Percentiles rank a stretch among this genome's conserved stretches.
These are phyloP conservation scores for Nannochloris sp. DNA, from an alignment of 139 green algal species.

Conservation along the genomic window DNA sequence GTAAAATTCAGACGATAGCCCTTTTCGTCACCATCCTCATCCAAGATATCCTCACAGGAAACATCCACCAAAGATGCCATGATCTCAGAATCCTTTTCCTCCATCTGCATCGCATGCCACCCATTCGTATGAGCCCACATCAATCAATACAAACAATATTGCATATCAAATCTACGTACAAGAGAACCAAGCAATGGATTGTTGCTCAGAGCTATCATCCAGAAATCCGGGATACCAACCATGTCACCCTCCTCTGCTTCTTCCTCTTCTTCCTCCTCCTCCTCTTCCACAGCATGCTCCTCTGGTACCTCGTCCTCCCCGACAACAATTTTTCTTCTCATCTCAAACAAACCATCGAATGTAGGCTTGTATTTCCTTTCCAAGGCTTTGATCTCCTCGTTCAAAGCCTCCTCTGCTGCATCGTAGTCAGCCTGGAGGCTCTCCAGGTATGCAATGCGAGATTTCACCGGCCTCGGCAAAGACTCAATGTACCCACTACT, in stretches of 20 bases:
- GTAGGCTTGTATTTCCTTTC: constrained; percentile 59
- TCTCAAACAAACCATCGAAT: constrained; percentile 35
- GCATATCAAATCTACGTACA: not conserved
- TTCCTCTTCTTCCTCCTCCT: not conserved
- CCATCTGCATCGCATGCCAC: constrained; percentile 22
- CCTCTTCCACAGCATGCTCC: constrained; percentile 23
- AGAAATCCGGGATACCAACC: constrained; percentile 82
- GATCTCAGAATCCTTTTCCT: constrained; percentile 81
- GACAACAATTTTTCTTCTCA: constrained; percentile 55
- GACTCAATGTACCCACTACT: constrained; percentile 40
- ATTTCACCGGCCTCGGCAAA: constrained; percentile 27
- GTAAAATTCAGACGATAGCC: constrained; percentile 60
- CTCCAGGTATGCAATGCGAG: constrained; percentile 31
- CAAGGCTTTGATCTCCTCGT: constrained; percentile 44
- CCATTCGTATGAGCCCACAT: constrained; percentile 15
- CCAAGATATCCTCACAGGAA: constrained; percentile 21
- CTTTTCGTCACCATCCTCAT: constrained; percentile 25
- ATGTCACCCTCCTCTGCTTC: not conserved
- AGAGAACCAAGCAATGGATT: constrained; percentile 36
- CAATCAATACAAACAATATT: not conserved
- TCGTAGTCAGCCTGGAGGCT: constrained; percentile 55
- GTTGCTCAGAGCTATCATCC: constrained; percentile 63
- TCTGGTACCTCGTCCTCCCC: constrained; percentile 48
- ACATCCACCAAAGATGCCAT: constrained; percentile 76
- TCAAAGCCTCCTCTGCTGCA: constrained; percentile 51